phyloP scores from a whole-genome alignment of 306 rosid genomes.

The Bauhinia variegata region DNA sequence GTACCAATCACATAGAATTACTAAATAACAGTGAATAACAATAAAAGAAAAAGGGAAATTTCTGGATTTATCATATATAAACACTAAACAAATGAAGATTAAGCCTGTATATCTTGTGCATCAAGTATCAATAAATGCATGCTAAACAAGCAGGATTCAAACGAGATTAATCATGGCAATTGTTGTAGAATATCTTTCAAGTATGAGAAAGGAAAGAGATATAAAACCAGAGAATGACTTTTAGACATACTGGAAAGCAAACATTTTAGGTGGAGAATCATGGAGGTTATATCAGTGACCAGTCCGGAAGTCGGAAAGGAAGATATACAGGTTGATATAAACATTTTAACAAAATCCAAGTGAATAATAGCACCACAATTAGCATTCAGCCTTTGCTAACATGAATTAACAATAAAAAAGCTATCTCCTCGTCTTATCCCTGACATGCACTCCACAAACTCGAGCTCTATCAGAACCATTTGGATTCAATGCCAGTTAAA shows the following conservation, averaged over 20 bases:
- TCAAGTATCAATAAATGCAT: not conserved
- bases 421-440: not conserved
- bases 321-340: no score
- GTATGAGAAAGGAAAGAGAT: not conserved
- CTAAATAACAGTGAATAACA: slow-evolving; percentile 10
- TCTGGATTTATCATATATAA: not conserved
- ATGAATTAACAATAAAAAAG: not conserved
- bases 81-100: slow-evolving; percentile 4
- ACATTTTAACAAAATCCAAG: not conserved
- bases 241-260: slow-evolving; percentile 4
- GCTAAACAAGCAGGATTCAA: slow-evolving; percentile 2
- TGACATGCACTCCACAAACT: not conserved
- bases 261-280: not conserved
- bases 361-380: slow-evolving; percentile 1
- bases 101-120: slow-evolving; percentile 3
- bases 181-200: not conserved
- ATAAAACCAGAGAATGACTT: not conserved
- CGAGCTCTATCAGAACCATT: not conserved
- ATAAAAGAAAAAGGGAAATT: not conserved
- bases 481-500: not conserved
- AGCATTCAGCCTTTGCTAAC: slow-evolving; percentile 11
- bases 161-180: not conserved
- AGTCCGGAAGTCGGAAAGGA: no score
- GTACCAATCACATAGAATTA: slow-evolving; percentile 25
- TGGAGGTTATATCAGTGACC: not conserved